phyloP scores from a whole-genome alignment of 2,329 filamentous ascomycete genomes.

The Cytospora piceicola region DNA sequence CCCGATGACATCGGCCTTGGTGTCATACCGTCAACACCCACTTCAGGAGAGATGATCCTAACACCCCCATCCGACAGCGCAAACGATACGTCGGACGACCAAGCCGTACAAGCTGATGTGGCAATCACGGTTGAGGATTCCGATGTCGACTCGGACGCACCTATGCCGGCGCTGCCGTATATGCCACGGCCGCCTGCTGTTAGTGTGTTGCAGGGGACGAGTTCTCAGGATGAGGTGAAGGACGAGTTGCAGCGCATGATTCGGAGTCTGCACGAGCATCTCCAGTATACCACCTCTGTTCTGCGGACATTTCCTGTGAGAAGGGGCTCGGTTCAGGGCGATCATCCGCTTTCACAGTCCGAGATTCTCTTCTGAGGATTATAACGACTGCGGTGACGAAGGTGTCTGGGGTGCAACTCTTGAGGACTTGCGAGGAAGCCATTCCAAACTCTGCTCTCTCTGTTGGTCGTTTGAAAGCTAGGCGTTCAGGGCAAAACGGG shows the following conservation, averaged over 20 bases:
- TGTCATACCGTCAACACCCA: slow-evolving; percentile 35
- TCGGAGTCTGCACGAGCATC: slow-evolving; percentile 41
- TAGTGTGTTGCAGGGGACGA: slow-evolving; percentile 50
- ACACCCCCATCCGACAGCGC: slow-evolving; percentile 39
- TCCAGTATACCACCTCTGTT: slow-evolving; percentile 39
- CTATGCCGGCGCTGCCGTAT: slow-evolving; percentile 40
- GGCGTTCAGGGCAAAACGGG: not conserved
- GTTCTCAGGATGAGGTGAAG: slow-evolving; percentile 38
- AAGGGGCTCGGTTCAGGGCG: slow-evolving; percentile 18
- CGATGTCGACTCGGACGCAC: slow-evolving; percentile 27
- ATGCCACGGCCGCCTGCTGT: slow-evolving; percentile 51
- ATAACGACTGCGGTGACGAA: not conserved
- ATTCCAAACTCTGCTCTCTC: not conserved
- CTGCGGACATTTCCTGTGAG: slow-evolving; percentile 37
- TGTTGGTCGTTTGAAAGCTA: not conserved
- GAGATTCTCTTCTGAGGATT: slow-evolving; percentile 20
- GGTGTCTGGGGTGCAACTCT: not conserved
- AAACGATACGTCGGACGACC: slow-evolving; percentile 28
- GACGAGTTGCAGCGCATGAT: slow-evolving; percentile 42
- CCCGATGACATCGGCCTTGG: slow-evolving; percentile 61
- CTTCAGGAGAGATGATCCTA: slow-evolving; percentile 52
- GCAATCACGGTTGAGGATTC: slow-evolving; percentile 28
- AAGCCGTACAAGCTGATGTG: slow-evolving; percentile 18
- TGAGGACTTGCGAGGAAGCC: not conserved
- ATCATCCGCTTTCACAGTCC: slow-evolving; percentile 5